phyloP scores from a whole-genome alignment of 2,329 filamentous ascomycete species.

The Pseudocercospora ulei region DNA sequence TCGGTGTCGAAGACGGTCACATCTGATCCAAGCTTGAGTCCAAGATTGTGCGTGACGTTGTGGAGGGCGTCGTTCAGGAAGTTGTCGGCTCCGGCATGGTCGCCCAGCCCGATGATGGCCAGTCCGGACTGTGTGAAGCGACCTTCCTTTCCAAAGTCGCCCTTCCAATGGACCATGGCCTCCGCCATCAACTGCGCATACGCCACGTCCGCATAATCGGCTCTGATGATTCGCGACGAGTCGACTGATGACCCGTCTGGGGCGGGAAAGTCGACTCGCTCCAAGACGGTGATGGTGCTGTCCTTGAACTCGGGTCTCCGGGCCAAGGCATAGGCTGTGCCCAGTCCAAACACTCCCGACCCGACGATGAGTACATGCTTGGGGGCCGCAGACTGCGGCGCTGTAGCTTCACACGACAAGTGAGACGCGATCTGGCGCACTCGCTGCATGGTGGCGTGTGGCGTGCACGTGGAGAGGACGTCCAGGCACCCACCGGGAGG shows the following conservation, averaged over 20 bases:
- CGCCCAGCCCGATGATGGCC: constrained; percentile 47
- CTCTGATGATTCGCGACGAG: constrained; percentile 52
- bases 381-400: constrained; percentile 24
- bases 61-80: constrained; percentile 53
- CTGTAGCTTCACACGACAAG: constrained; percentile 9
- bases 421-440: constrained; percentile 11
- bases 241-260: constrained; percentile 47
- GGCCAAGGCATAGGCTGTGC: constrained; percentile 60
- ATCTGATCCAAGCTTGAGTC: constrained; percentile 36
- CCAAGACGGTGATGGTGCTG: constrained; percentile 49
- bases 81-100: constrained; percentile 23
- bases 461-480: neutral
- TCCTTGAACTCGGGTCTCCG: constrained; percentile 47
- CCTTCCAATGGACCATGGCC: constrained; percentile 61
- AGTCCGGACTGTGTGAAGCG: constrained; percentile 64
- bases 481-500: neutral
- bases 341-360: constrained; percentile 50
- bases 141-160: constrained; percentile 51
- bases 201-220: constrained; percentile 70
- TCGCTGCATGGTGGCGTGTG: constrained; percentile 11
- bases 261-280: constrained; percentile 50
- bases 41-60: constrained; percentile 49
- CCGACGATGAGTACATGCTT: constrained; percentile 44
- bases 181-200: constrained; percentile 65
- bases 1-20: constrained; percentile 36